Evolutionary conservation across 257 asterid species (phyloP).

Genomic region (Penstemon newberryi): DNA sequence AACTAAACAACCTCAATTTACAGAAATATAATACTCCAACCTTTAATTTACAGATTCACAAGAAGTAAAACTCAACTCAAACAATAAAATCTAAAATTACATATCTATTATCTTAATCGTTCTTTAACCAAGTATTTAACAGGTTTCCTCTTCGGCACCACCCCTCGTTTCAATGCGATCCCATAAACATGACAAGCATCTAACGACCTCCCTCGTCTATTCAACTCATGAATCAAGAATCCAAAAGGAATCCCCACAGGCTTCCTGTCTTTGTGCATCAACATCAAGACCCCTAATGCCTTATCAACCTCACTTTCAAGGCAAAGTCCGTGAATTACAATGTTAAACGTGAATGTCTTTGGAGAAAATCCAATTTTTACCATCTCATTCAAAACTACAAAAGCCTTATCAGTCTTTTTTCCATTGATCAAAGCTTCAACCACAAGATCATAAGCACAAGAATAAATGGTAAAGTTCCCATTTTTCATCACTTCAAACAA

Average conservation of each 20-base stretch:
- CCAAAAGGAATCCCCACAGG: conserved; percentile 41
- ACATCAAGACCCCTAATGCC: conserved; percentile 38
- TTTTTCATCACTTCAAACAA: conserved; percentile 54
- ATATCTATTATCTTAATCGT: background rate
- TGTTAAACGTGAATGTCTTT: conserved; percentile 50
- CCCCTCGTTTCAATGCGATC: conserved; percentile 53
- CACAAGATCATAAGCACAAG: conserved; percentile 47
- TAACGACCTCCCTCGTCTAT: conserved; percentile 36
- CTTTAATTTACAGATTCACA: background rate
- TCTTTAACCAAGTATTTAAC: background rate
- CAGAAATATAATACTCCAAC: background rate
- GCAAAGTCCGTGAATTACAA: conserved; percentile 45
- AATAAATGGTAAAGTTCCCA: conserved; percentile 27
- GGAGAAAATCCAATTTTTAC: conserved; percentile 52
- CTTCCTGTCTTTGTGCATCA: conserved; percentile 41
- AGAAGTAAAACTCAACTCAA: background rate
- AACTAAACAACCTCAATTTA: no score
- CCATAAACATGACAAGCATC: conserved; percentile 52
- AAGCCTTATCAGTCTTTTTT: conserved; percentile 33
- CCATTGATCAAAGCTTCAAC: conserved; percentile 60
- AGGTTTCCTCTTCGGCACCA: conserved; percentile 48
- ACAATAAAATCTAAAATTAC: background rate
- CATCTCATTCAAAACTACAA: conserved; percentile 46
- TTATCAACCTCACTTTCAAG: conserved; percentile 40
- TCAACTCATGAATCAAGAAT: conserved; percentile 47